A percentile compares a stretch with the other conserved stretches of the same genome.
Conservation (phyloP, 768 basidiomycete genomes). For the Solioccasus polychromus region DNA sequence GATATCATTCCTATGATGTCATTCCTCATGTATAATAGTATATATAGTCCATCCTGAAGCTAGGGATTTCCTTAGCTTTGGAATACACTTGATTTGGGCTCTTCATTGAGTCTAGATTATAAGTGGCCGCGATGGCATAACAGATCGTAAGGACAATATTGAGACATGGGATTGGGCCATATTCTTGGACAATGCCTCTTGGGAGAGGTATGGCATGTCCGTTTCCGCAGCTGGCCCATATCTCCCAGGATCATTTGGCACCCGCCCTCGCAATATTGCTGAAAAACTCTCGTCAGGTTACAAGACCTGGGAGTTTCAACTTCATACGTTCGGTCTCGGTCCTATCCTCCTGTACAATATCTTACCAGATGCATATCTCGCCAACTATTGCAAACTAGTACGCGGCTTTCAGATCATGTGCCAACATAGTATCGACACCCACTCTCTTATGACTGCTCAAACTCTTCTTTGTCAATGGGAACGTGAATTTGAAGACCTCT, state of each 20-base stretch:
- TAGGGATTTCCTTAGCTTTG: too few species aligned
- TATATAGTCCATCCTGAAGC: too few species aligned
- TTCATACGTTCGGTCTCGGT: slow-evolving; percentile 13
- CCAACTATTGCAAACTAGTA: slow-evolving; percentile 5
- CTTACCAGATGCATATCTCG: slow-evolving; percentile 13
- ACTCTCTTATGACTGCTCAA: neutral
- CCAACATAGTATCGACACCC: neutral
- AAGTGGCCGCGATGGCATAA: too few species aligned
- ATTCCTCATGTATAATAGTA: too few species aligned
- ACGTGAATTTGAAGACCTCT: neutral
- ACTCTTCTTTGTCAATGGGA: neutral
- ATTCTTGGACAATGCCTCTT: neutral
- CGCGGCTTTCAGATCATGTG: neutral
- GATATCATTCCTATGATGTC: too few species aligned
- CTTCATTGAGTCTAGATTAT: too few species aligned
- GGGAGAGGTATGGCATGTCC: neutral
- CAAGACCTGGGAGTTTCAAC: slow-evolving; percentile 22
- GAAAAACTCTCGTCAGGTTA: slow-evolving; percentile 23
- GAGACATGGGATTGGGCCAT: slow-evolving; percentile 2
- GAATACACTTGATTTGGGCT: too few species aligned
- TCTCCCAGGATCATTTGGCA: slow-evolving; percentile 2
- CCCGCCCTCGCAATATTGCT: slow-evolving; percentile 13
- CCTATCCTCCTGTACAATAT: slow-evolving; percentile 15
- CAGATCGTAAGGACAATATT: neutral
- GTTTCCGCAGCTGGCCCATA: neutral